phyloP scores from a whole-genome alignment of 805 yeast species.

The Yamadazyma scolyti region DNA sequence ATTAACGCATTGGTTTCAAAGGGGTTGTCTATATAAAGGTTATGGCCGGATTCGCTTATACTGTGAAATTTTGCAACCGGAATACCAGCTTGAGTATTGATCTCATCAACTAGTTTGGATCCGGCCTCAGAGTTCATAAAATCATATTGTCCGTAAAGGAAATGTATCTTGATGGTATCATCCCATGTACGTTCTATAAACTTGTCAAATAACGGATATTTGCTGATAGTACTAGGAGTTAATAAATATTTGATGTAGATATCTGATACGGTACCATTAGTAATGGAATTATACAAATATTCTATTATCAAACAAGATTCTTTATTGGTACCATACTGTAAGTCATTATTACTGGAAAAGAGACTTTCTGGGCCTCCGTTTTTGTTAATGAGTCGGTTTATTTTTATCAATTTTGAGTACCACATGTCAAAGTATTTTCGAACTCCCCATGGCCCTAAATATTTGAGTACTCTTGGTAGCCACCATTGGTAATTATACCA shows the following conservation, averaged over 20 bases:
- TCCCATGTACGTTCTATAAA: slow-evolving; percentile 20
- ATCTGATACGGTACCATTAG: slow-evolving; percentile 36
- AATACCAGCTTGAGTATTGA: slow-evolving; percentile 11
- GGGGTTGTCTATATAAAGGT: slow-evolving; percentile 43
- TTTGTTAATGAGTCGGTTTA: slow-evolving; percentile 30
- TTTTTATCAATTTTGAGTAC: slow-evolving; percentile 36
- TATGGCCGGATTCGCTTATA: slow-evolving; percentile 40
- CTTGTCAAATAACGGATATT: slow-evolving; percentile 64
- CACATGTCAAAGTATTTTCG: slow-evolving; percentile 35
- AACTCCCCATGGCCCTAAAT: slow-evolving; percentile 40
- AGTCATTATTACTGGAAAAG: slow-evolving; percentile 24
- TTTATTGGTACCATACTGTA: slow-evolving; percentile 34
- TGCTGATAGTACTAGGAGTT: slow-evolving; percentile 58
- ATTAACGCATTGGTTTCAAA: slow-evolving; percentile 34
- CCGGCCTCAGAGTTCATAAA: slow-evolving; percentile 70
- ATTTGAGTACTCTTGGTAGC: slow-evolving; percentile 46
- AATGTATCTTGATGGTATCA: slow-evolving; percentile 31
- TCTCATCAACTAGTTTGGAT: slow-evolving; percentile 19
- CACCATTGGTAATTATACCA: slow-evolving; percentile 43
- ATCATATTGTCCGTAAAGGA: slow-evolving; percentile 67
- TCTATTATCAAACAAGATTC: slow-evolving; percentile 36
- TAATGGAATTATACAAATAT: slow-evolving; percentile 39
- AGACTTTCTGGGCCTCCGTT: slow-evolving; percentile 25
- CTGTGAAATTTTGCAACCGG: slow-evolving; percentile 20
- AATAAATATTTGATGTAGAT: slow-evolving; percentile 45